A percentile compares a stretch with the other conserved stretches of the same genome.
phyloP scores from a whole-genome alignment of 225 moss, liverwort and hornwort genomes.

The Asterella californica region DNA sequence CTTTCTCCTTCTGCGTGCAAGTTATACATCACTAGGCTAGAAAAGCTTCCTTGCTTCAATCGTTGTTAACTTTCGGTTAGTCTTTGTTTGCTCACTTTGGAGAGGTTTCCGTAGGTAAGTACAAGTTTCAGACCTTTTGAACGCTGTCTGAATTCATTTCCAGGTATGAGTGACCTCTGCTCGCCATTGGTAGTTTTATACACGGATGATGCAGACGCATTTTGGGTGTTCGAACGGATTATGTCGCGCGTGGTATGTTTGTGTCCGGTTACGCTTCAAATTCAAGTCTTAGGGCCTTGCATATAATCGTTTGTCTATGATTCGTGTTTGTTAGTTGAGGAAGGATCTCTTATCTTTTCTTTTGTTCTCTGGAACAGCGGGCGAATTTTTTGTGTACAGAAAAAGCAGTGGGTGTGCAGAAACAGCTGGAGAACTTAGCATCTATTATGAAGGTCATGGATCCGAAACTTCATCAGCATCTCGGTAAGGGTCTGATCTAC shows the following conservation, averaged over 20 bases:
- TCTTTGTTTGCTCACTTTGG: not conserved
- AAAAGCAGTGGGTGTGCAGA: slow-evolving; percentile 90
- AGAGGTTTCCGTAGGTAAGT: not conserved
- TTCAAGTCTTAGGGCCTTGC: not conserved
- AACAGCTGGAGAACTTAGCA: slow-evolving; percentile 79
- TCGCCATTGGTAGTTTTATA: slow-evolving; percentile 84
- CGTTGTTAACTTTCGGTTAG: not conserved
- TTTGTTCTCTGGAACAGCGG: slow-evolving; percentile 59
- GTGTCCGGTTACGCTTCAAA: not conserved
- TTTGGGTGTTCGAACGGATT: slow-evolving; percentile 94
- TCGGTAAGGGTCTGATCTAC: slow-evolving; percentile 45
- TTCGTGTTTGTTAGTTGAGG: not conserved
- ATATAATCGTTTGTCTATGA: not conserved
- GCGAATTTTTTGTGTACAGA: slow-evolving; percentile 95
- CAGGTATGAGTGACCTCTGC: slow-evolving; percentile 99
- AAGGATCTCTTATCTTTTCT: not conserved
- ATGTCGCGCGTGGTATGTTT: slow-evolving; percentile 89
- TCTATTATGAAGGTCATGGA: slow-evolving; percentile 80
- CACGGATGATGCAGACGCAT: slow-evolving; percentile 89
- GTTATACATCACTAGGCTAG: not conserved
- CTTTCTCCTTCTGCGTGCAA: not conserved
- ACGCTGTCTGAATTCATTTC: not conserved
- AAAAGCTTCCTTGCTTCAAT: not conserved
- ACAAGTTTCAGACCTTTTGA: not conserved
- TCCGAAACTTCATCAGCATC: slow-evolving; percentile 90